phyloP scores from a whole-genome alignment of 208 protist genomes.

The Trypanosoma avium region DNA sequence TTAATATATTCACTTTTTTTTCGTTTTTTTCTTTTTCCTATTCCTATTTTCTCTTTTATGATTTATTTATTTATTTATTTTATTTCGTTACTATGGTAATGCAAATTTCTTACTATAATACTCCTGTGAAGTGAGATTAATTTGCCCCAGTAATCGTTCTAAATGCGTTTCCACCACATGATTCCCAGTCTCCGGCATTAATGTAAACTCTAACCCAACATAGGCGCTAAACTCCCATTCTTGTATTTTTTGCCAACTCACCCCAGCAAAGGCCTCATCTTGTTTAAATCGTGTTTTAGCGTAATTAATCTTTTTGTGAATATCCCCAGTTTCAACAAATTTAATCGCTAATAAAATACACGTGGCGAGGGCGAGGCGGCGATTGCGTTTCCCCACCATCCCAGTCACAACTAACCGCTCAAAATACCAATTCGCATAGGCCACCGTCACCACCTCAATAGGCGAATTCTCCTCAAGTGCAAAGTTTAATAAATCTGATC shows the following conservation, averaged over 20 bases:
- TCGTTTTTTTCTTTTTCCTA: too few species aligned
- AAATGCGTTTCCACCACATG: constrained; percentile 67
- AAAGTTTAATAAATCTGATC: constrained; percentile 69
- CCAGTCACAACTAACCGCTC: constrained; percentile 75
- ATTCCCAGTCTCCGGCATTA: constrained; percentile 63
- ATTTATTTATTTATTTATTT: constrained; percentile 59
- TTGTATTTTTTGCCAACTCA: constrained; percentile 70
- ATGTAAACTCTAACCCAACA: constrained; percentile 83
- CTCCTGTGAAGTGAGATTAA: constrained; percentile 77
- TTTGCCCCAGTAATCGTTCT: constrained; percentile 74
- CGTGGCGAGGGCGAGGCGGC: constrained; percentile 63
- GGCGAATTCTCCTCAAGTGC: constrained; percentile 65
- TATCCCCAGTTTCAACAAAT: constrained; percentile 81
- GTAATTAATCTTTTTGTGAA: constrained; percentile 70
- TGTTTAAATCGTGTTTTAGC: constrained; percentile 59
- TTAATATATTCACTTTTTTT: too few species aligned
- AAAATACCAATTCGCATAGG: constrained; percentile 89
- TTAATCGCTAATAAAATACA: constrained; percentile 81
- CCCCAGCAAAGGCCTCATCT: constrained; percentile 47
- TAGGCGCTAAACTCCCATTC: constrained; percentile 77
- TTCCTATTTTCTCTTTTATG: too few species aligned
- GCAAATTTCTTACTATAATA: constrained; percentile 80
- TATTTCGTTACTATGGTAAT: constrained; percentile 48
- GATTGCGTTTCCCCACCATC: constrained; percentile 81
- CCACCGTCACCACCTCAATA: constrained; percentile 68